Percentiles rank a stretch among this genome's conserved stretches.
Conservation (phyloP, 2,329 filamentous ascomycete genomes). For the Trichoderma arundinaceum region DNA sequence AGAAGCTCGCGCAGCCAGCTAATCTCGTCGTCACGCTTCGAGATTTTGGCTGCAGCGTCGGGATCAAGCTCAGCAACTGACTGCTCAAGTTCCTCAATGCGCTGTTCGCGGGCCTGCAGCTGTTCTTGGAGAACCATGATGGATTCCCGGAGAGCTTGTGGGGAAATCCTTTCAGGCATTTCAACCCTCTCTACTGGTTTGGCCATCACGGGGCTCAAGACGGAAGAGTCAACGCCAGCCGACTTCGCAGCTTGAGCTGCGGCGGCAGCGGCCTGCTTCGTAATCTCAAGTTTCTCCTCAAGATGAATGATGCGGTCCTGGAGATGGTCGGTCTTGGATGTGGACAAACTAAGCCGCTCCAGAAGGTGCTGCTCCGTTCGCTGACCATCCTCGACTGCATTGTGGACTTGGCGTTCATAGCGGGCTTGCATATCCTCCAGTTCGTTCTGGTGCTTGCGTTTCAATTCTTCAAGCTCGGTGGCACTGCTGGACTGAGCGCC, state of each 20-base stretch:
- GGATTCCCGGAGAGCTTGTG: constrained; percentile 91
- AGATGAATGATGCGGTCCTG: constrained; percentile 84
- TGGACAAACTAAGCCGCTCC: constrained; percentile 79
- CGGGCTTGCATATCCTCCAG: constrained; percentile 77
- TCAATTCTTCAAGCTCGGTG: constrained; percentile 56
- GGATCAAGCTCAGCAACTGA: constrained; percentile 71
- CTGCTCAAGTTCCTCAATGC: constrained; percentile 85
- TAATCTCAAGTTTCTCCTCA: constrained; percentile 89
- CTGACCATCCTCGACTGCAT: constrained; percentile 79
- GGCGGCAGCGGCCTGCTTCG: constrained; percentile 83
- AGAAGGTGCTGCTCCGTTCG: constrained; percentile 78
- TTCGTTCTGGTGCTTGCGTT: constrained; percentile 67
- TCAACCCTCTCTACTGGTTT: constrained; percentile 49
- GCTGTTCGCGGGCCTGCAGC: constrained; percentile 88
- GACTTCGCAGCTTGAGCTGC: constrained; percentile 77
- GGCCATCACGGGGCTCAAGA: constrained; percentile 35
- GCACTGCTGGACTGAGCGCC: constrained; percentile 75
- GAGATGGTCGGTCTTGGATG: constrained; percentile 83
- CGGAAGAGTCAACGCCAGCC: constrained; percentile 51
- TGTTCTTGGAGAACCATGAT: constrained; percentile 97
- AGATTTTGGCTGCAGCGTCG: constrained; percentile 79
- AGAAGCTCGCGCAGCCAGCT: constrained; percentile 93
- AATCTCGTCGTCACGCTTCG: constrained; percentile 93
- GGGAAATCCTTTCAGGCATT: constrained; percentile 84
- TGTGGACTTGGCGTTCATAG: constrained; percentile 75